A percentile compares a stretch with the other conserved stretches of the same genome.
Conservation (phyloP, 2,329 filamentous ascomycete genomes). For the Penicillium decumbens region DNA sequence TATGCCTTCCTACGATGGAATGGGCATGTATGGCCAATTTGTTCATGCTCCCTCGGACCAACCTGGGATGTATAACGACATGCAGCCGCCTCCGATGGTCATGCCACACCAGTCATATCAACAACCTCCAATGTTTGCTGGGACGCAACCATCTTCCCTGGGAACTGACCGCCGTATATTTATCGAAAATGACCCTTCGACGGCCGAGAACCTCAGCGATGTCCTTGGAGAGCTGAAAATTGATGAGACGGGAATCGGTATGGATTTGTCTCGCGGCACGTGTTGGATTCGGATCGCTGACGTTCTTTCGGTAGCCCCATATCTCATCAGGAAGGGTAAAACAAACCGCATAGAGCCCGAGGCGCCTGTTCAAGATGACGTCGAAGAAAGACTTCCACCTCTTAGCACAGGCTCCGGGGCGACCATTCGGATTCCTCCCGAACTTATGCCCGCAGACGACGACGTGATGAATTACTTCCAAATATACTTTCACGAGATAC, state of each 20-base stretch:
- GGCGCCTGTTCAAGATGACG: slow-evolving; percentile 61
- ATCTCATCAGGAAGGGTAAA: slow-evolving; percentile 63
- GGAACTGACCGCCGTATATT: slow-evolving; percentile 46
- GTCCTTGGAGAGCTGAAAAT: slow-evolving; percentile 82
- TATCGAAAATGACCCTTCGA: slow-evolving; percentile 60
- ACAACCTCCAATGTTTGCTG: slow-evolving; percentile 27
- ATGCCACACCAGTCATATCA: slow-evolving; percentile 29
- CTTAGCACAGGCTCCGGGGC: slow-evolving; percentile 64
- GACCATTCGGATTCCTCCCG: slow-evolving; percentile 81
- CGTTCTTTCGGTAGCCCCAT: slow-evolving; percentile 59
- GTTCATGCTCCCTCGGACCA: slow-evolving; percentile 27
- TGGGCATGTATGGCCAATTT: slow-evolving; percentile 42
- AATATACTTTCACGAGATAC: slow-evolving; percentile 83
- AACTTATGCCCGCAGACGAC: slow-evolving; percentile 86
- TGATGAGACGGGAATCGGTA: slow-evolving; percentile 80
- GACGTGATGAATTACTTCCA: slow-evolving; percentile 80
- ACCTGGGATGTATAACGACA: slow-evolving; percentile 29
- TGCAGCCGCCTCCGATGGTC: slow-evolving; percentile 30
- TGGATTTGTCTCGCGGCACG: slow-evolving; percentile 27
- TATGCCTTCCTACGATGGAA: slow-evolving; percentile 43
- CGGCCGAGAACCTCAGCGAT: slow-evolving; percentile 68
- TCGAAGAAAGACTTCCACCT: slow-evolving; percentile 64
- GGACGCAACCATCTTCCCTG: slow-evolving; percentile 25
- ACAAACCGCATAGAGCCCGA: slow-evolving; percentile 49
- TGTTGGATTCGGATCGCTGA: neutral